Evolutionary conservation across 164 flowering plant species (phyloP), one percentile per base, ranked within the genome.

Genomic region (Vitis labrusca): DNA sequence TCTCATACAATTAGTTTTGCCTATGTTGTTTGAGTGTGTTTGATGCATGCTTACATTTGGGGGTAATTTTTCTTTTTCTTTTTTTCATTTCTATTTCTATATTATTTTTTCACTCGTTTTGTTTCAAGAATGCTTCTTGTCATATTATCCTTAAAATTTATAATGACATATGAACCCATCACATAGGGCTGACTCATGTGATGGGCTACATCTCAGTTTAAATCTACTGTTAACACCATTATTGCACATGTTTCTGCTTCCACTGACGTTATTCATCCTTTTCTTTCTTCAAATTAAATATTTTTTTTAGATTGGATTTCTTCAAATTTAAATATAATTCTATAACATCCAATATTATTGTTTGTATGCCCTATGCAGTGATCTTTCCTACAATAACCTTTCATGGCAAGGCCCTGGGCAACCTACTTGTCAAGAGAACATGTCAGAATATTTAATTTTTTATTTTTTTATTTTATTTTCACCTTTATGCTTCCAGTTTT

Each of bases 331-430:
- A 32, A 3, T 37, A 37, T 37, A 10, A 47, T 17, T 3, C 7
- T 37, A 1, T 64, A 23, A 19, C 48, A 11, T 29, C 52, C 8
- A 16, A 27, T 51, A 37, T 63, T 54, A 9, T 44, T 56, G 47
- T 30, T 70, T 67, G 44, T 37, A 37, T 37, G 7, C 44, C 44
- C n/a, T 12, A 29, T 80, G 69, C 84, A 92, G 97, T 65, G 98
- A 92, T 84, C 86, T 92, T 44, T 90, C 98, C 15, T 91, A 89
- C 84, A 93, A 93, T 70, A 89, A 87, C 76, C 81, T 91, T 29
- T 76, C 90, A 30, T 69, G 74, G 81, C 88, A 76, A 79, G 83
- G 75, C 67, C 76, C 86, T n/a, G 81, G 64, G 27, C 66, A 72
- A 66, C 73, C 80, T 66, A 63, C 77, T 71, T 90, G 92, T 75